These are phyloP conservation scores for Apiotrichum domesticum DNA, from an alignment of 1,284 basidiomycete genomes.

Conservation along the genomic window DNA sequence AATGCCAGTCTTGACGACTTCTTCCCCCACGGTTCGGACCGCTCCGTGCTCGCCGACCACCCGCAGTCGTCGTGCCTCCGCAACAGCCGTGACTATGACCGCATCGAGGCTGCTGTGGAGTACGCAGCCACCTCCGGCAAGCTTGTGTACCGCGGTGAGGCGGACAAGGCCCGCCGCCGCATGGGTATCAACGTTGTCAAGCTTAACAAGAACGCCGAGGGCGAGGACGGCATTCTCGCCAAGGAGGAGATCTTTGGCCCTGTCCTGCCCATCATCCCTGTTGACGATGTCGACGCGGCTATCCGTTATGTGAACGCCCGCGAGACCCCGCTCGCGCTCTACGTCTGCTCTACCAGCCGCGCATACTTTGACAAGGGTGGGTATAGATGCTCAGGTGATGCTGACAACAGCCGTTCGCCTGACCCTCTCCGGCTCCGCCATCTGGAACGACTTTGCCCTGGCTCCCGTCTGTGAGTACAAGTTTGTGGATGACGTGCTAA, in stretches of 20 bases:
- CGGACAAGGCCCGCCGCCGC: constrained; percentile 51
- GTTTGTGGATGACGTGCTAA: neutral
- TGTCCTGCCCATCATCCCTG: constrained; percentile 67
- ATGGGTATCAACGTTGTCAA: constrained; percentile 51
- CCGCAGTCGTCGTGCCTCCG: constrained; percentile 54
- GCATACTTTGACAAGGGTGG: constrained; percentile 35
- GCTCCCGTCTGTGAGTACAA: constrained; percentile 26
- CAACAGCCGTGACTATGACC: constrained; percentile 54
- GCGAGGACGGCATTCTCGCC: constrained; percentile 59
- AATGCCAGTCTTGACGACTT: constrained; percentile 29
- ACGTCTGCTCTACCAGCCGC: constrained; percentile 40
- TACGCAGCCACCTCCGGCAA: constrained; percentile 58
- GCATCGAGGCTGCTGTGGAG: constrained; percentile 60
- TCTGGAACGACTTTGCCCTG: constrained; percentile 44
- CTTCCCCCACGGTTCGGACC: constrained; percentile 44
- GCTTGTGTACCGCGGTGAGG: constrained; percentile 63
- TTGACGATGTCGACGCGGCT: constrained; percentile 64
- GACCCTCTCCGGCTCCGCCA: constrained; percentile 40
- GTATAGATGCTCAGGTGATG: neutral
- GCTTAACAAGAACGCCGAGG: constrained; percentile 53
- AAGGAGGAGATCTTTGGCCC: constrained; percentile 70
- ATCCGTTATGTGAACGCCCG: constrained; percentile 60
- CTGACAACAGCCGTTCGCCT: constrained; percentile 31
- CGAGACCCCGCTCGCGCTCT: constrained; percentile 41
- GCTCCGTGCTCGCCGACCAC: constrained; percentile 47